Percentiles rank a stretch among this genome's conserved stretches.
These are phyloP conservation scores for Calonectria ilicicola DNA, from an alignment of 2,329 filamentous ascomycete species.

Conservation along the genomic window DNA sequence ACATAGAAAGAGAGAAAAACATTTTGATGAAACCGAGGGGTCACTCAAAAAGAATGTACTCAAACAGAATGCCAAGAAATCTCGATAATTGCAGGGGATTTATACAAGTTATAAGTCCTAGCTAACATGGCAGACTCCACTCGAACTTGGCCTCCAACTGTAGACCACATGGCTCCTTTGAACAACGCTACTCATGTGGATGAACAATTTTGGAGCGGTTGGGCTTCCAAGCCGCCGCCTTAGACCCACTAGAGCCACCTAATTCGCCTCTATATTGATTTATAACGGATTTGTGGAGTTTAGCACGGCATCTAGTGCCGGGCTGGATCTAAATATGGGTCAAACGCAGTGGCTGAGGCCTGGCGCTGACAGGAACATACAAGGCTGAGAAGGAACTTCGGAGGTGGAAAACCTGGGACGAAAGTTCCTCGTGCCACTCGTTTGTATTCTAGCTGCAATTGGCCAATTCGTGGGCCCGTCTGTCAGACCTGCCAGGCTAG, in stretches of 20 bases:
- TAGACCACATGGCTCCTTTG: neutral
- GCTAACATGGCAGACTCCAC: neutral
- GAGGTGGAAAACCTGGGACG: neutral
- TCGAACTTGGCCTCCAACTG: no score
- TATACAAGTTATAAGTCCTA: neutral
- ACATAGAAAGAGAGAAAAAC: neutral
- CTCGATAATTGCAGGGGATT: neutral
- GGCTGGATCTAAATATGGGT: neutral
- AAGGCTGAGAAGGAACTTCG: neutral
- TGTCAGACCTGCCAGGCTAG: neutral
- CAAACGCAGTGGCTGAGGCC: neutral
- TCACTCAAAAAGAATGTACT: neutral
- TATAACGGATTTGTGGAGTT: neutral
- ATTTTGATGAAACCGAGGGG: neutral
- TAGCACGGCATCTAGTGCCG: neutral
- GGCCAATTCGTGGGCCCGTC: neutral
- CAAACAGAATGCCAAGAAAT: neutral
- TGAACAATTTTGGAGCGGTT: neutral
- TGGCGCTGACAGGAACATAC: neutral
- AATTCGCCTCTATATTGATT: neutral
- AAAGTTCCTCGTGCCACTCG: neutral
- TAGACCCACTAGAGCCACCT: neutral
- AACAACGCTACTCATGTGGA: neutral
- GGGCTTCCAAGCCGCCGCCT: neutral
- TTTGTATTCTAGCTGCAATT: neutral